Base-by-base conservation (phyloP, 768 basidiomycete species). In the Mycena galericulata region DNA sequence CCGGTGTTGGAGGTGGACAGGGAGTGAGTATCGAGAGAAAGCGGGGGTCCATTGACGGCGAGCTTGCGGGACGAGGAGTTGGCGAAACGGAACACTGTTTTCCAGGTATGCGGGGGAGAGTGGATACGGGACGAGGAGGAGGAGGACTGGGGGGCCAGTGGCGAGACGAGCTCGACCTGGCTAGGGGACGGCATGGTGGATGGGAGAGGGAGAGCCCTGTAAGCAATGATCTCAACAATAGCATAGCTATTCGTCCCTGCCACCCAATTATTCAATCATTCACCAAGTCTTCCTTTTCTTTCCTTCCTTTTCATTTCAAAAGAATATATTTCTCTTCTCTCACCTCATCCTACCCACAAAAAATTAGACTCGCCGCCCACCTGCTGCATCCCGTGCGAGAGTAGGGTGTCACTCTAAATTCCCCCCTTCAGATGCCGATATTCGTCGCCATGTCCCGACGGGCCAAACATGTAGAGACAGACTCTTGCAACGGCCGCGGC, bases 1-100 rank as follows among this genome's bases (percentile, higher is more conserved):
- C 75, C 80, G 59, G 75, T 80, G 36, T 76, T 63, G 27, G 78
- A 80, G 69, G 73, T 72, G 59, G 79, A 78, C 15, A 84, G 66
- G 62, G 79, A 55, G 69, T 79, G 77, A 67, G 88, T 86, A 78
- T 92, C 87, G 63, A 89, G 79, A 51, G 86, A 75, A 62, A 89
- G 79, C 22, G 86, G 77, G 50, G 88, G 75, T 41, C 77, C 75
- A 70, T 80, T 82, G 45, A 72, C 76, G 26, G 81, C 70, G 36
- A 84, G 79, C 79, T 89, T 93, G 82, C 87, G 90, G 54, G 88
- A 87, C 10, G 91, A 90, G 34, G 84, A 78, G 73, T 83, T 91
- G 29, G 84, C 89, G 65, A 93, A 82, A 68, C 92, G 89, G 81
- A 94, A 90, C 68, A 93, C 85, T 24, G 91, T 89, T 79, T 90